A percentile compares a stretch with the other conserved stretches of the same genome.
Conservation (phyloP, 176 grass and related monocot genomes). For the Aegilops bicornis region DNA sequence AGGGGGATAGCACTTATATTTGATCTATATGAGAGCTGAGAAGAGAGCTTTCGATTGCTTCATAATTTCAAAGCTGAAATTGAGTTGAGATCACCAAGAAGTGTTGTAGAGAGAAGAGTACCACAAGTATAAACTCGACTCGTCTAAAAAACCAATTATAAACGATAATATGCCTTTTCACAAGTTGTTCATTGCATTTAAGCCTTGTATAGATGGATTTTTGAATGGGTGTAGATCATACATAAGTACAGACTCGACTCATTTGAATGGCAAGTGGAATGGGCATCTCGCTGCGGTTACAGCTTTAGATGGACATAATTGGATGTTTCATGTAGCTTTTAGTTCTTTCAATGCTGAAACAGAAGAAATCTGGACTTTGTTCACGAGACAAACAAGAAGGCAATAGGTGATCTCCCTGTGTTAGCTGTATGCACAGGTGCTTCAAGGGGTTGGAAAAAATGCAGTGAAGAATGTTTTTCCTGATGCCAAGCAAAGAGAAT, state of each 20-base stretch:
- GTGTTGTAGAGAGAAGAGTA: background rate
- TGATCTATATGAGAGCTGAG: background rate
- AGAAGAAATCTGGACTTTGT: background rate
- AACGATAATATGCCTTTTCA: background rate
- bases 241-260: background rate
- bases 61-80: background rate
- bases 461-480: background rate
- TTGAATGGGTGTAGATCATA: background rate
- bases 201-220: background rate
- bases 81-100: background rate
- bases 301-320: background rate
- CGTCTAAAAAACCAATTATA: background rate
- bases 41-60: background rate
- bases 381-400: background rate
- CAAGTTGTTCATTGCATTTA: background rate
- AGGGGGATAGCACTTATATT: too few species aligned
- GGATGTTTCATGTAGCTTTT: background rate
- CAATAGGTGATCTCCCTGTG: background rate
- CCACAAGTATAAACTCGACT: background rate
- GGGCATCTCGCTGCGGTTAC: background rate
- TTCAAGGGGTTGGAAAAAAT: background rate
- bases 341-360: background rate
- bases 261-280: background rate
- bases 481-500: background rate
- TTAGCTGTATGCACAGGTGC: background rate